Conservation (phyloP, 148 eudicot species). For the Nepenthes gracilis region DNA sequence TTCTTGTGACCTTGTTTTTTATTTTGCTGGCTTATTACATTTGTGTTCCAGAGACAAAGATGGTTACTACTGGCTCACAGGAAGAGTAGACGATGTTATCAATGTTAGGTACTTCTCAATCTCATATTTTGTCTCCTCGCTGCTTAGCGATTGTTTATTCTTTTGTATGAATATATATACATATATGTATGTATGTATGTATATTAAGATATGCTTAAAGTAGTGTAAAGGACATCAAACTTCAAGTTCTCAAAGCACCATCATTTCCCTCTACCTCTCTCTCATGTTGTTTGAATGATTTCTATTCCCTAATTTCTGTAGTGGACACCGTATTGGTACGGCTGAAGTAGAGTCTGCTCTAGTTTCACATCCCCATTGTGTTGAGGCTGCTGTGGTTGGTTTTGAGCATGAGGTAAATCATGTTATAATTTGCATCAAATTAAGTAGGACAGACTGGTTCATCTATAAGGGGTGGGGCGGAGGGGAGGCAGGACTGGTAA, state of each 20-base stretch:
- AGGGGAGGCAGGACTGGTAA: too few relatives aligned
- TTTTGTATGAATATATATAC: too few relatives aligned
- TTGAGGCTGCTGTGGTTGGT: slow-evolving; percentile 99
- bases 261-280: not conserved
- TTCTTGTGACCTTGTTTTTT: not conserved
- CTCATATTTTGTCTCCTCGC: not conserved
- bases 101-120: slow-evolving; percentile 66
- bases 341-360: slow-evolving; percentile 99
- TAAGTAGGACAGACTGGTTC: not conserved
- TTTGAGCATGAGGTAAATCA: slow-evolving; percentile 84
- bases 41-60: slow-evolving; percentile 71
- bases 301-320: slow-evolving; percentile 9
- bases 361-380: slow-evolving; percentile 93
- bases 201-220: too few relatives aligned
- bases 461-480: not conserved
- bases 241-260: not conserved
- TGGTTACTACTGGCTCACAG: slow-evolving; percentile 98
- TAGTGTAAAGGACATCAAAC: too few relatives aligned
- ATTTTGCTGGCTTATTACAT: not conserved
- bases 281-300: not conserved
- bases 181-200: too few relatives aligned
- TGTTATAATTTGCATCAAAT: not conserved
- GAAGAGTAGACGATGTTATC: slow-evolving; percentile 99
- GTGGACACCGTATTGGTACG: slow-evolving; percentile 99
- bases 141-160: too few relatives aligned